Conservation (phyloP, 768 basidiomycete species). For the Suillus occidentalis region DNA sequence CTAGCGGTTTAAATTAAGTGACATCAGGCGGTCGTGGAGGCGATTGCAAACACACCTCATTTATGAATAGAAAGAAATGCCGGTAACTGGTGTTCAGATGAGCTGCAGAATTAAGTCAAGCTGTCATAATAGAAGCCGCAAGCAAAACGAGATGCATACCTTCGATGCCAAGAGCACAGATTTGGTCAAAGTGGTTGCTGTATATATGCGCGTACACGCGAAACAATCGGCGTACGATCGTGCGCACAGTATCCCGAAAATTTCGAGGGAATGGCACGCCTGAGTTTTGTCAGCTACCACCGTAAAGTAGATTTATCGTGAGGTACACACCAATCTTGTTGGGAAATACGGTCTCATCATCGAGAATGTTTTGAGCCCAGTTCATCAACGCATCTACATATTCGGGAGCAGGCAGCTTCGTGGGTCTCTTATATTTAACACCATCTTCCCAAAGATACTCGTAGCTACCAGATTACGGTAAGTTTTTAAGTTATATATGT, state of each 20-base stretch:
- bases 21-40: slow-evolving; percentile 10
- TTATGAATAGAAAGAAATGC: slow-evolving; percentile 96
- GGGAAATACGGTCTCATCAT: slow-evolving; percentile 91
- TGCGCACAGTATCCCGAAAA: slow-evolving; percentile 88
- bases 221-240: slow-evolving; percentile 90
- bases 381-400: slow-evolving; percentile 99
- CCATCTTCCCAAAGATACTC: slow-evolving; percentile 97
- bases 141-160: slow-evolving; percentile 45
- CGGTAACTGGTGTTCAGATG: slow-evolving; percentile 98
- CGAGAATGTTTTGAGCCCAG: slow-evolving; percentile 91
- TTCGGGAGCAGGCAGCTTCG: slow-evolving; percentile 92
- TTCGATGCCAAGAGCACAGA: slow-evolving; percentile 97
- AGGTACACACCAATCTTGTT: slow-evolving; percentile 79
- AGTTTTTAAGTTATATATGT: neutral
- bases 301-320: slow-evolving; percentile 2
- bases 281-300: slow-evolving; percentile 30
- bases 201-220: slow-evolving; percentile 98
- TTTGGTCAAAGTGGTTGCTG: slow-evolving; percentile 98
- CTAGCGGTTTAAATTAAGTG: slow-evolving; percentile 36
- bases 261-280: slow-evolving; percentile 89
- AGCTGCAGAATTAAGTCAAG: slow-evolving; percentile 46
- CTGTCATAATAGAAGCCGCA: neutral
- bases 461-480: slow-evolving; percentile 52
- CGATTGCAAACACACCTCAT: slow-evolving; percentile 65
- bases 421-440: slow-evolving; percentile 80